Conservation (phyloP, 495 filamentous ascomycete genomes). For the Cairneyella variabilis region DNA sequence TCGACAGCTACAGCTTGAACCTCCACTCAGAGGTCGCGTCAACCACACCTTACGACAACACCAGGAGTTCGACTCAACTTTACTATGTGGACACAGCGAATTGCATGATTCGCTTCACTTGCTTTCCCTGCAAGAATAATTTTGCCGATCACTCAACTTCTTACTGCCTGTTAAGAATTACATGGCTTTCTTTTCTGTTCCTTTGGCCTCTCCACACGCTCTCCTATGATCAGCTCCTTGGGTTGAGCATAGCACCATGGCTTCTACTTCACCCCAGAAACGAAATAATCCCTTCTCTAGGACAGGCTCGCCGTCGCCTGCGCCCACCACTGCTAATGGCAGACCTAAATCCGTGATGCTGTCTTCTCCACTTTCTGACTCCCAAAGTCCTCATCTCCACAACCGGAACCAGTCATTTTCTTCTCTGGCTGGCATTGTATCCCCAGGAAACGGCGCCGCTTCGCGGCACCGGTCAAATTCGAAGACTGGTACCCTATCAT, state of each 20-base stretch:
- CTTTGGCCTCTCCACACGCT: neutral
- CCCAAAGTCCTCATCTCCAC: slow-evolving; percentile 29
- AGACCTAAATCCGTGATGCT: slow-evolving; percentile 74
- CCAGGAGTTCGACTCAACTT: neutral
- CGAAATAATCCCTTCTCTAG: slow-evolving; percentile 74
- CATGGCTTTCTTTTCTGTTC: neutral
- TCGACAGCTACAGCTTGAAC: neutral
- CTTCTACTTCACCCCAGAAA: slow-evolving; percentile 21
- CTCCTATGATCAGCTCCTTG: neutral
- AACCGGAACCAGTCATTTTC: slow-evolving; percentile 41
- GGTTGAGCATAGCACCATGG: slow-evolving; percentile 20
- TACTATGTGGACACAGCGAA: slow-evolving; percentile 4
- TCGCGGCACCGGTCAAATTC: slow-evolving; percentile 60
- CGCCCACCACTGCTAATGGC: slow-evolving; percentile 41
- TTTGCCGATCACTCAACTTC: neutral
- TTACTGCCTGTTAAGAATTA: neutral
- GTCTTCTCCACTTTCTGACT: slow-evolving; percentile 44
- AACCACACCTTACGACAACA: neutral
- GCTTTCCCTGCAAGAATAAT: too few species aligned
- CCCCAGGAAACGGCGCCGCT: slow-evolving; percentile 7
- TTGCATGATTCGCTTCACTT: slow-evolving; percentile 1
- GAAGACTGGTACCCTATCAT: slow-evolving; percentile 43
- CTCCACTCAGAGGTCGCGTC: slow-evolving; percentile 6
- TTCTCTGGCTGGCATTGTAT: slow-evolving; percentile 21
- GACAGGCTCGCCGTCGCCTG: slow-evolving; percentile 51